Percentiles rank a stretch among this genome's conserved stretches.
Conservation (phyloP, 371 early-diverging fungal genomes). For the Nematocida minor region DNA sequence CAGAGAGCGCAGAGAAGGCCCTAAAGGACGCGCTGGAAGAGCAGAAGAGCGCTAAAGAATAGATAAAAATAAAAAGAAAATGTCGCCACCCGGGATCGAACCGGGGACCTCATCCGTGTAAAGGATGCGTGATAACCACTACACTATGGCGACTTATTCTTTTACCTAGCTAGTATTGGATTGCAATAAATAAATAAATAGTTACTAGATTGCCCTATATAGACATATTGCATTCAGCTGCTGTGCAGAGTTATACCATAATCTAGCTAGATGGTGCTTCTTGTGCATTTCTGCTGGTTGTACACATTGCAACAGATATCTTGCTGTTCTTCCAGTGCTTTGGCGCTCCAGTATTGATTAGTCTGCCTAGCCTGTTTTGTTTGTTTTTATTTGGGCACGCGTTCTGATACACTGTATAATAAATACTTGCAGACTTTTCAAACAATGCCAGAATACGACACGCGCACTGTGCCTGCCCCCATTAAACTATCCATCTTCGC, state of each 20-base stretch:
- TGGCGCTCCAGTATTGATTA: no score
- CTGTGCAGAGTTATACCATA: no score
- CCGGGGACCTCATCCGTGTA: slow-evolving; percentile 67
- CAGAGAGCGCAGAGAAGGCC: not conserved
- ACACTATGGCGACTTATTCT: slow-evolving; percentile 63
- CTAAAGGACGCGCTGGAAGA: not conserved
- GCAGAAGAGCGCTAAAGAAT: not conserved
- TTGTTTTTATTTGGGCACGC: no score
- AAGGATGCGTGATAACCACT: slow-evolving; percentile 67
- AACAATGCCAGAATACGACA: not conserved
- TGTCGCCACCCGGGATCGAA: slow-evolving; percentile 66
- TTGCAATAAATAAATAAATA: no score
- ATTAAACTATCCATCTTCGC: not conserved
- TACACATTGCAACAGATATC: not conserved
- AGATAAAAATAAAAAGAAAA: slow-evolving; percentile 12
- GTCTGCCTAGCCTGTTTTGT: no score
- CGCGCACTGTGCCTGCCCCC: not conserved
- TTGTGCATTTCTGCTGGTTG: no score
- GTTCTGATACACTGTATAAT: no score
- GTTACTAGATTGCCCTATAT: no score
- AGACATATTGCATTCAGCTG: no score
- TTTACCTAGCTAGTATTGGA: not conserved
- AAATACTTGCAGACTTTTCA: no score
- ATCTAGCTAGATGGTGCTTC: no score
- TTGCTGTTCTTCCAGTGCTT: no score